Percentiles rank a stretch among this genome's conserved stretches.
These are phyloP conservation scores for Pseudoperonospora humuli DNA, from an alignment of 352 stramenopile species.

Conservation along the genomic window DNA sequence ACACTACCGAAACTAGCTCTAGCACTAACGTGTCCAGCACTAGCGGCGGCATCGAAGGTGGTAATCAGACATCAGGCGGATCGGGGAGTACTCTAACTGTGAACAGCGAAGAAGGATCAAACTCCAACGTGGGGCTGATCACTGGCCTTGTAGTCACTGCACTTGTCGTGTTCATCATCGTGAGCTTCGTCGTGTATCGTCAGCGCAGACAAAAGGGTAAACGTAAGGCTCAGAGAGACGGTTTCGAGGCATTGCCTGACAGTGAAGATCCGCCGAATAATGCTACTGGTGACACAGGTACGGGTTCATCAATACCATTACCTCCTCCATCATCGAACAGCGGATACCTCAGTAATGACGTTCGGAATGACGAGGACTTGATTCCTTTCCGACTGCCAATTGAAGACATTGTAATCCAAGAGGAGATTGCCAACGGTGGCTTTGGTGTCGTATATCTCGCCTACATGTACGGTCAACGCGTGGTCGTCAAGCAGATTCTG, in stretches of 20 bases:
- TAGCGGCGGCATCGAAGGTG: constrained; percentile 8
- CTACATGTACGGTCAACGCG: constrained; percentile 28
- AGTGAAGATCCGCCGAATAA: constrained; percentile 2
- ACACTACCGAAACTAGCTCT: too few species aligned
- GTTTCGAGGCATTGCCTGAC: constrained; percentile 3
- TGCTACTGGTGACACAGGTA: constrained; percentile 3
- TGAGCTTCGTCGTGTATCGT: constrained; percentile 25
- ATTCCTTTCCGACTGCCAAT: constrained; percentile 42
- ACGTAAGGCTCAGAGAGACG: neutral
- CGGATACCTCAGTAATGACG: constrained; percentile 47
- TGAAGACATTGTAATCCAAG: constrained; percentile 32
- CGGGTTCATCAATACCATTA: constrained; percentile 10
- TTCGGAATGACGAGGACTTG: constrained; percentile 53
- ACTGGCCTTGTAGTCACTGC: constrained; percentile 12
- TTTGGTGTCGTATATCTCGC: constrained; percentile 52
- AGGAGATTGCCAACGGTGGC: constrained; percentile 37
- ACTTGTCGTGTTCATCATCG: constrained; percentile 10
- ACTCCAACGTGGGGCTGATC: constrained; percentile 18
- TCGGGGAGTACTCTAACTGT: constrained; percentile 9
- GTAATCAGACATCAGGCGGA: constrained; percentile 2
- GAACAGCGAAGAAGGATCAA: constrained; percentile 4
- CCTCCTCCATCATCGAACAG: constrained; percentile 12
- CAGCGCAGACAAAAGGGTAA: constrained; percentile 6
- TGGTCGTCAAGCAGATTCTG: constrained; percentile 38
- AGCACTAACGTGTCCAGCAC: too few species aligned